phyloP scores from a whole-genome alignment of 306 rosid genomes.

The Boehmeria nivea region DNA sequence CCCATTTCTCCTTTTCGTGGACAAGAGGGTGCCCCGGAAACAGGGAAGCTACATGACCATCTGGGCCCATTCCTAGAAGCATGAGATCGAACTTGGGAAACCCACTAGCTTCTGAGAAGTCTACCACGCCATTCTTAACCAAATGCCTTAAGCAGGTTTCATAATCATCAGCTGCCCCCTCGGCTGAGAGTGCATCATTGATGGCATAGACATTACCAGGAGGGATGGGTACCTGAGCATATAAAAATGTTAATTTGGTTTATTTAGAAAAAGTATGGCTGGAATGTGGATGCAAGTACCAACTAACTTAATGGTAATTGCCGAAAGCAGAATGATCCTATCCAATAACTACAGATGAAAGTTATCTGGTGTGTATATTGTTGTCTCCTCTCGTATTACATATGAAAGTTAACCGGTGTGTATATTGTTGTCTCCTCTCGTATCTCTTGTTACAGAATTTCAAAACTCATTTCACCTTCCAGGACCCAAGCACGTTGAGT shows the following conservation, averaged over 20 bases:
- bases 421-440: too few relatives aligned
- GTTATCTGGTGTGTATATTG: too few relatives aligned
- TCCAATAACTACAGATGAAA: too few relatives aligned
- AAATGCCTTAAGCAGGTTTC: conserved; percentile 61
- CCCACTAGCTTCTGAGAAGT: conserved; percentile 43
- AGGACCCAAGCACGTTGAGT: too few relatives aligned
- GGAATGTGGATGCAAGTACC: background rate
- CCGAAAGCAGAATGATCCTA: too few relatives aligned
- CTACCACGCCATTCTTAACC: conserved; percentile 44
- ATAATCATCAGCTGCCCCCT: conserved; percentile 92
- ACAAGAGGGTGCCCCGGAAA: conserved; percentile 90
- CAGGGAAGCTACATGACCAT: conserved; percentile 91
- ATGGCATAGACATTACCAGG: conserved; percentile 63
- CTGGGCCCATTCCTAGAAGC: conserved; percentile 99
- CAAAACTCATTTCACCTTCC: too few relatives aligned
- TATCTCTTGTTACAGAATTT: too few relatives aligned
- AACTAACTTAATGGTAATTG: background rate
- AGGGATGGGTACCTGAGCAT: conserved; percentile 62
- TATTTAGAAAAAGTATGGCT: background rate
- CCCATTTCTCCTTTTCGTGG: conserved; percentile 76
- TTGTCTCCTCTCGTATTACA: too few relatives aligned
- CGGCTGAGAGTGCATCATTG: conserved; percentile 71
- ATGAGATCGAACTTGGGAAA: conserved; percentile 90
- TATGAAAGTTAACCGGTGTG: too few relatives aligned
- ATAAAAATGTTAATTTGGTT: background rate